Evolutionary conservation across 2,329 filamentous ascomycete species (phyloP).

Genomic region (Fusarium annulatum): DNA sequence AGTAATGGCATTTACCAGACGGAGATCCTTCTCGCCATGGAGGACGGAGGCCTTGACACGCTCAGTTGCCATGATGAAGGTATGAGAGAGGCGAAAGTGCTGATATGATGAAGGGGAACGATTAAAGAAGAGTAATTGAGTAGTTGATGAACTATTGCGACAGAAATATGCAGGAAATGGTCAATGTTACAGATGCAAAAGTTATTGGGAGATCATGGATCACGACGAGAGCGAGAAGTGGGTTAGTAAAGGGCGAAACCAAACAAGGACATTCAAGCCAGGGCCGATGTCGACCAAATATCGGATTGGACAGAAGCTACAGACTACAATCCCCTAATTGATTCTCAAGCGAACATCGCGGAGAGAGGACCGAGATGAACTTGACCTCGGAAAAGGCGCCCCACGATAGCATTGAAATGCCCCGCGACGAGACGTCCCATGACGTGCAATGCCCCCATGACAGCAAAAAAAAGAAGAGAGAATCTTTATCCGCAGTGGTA

Average conservation of each 20-base stretch:
- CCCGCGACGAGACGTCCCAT: conserved; percentile 26
- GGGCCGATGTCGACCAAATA: conserved; percentile 26
- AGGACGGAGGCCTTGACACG: conserved; percentile 64
- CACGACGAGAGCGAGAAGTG: conserved; percentile 22
- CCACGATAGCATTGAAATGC: conserved; percentile 21
- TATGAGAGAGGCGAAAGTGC: not conserved
- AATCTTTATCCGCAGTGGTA: not conserved
- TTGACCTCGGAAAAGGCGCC: conserved; percentile 18
- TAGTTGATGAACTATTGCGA: conserved; percentile 7
- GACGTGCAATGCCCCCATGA: conserved; percentile 33
- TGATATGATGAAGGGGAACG: not conserved
- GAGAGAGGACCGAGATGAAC: conserved; percentile 36
- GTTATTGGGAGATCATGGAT: conserved; percentile 13
- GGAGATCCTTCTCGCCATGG: conserved; percentile 63
- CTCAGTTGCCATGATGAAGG: conserved; percentile 41
- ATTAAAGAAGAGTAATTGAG: not conserved
- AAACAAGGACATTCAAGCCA: conserved; percentile 4
- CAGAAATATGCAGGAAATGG: not conserved
- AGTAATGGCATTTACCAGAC: conserved; percentile 55
- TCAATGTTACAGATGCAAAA: conserved; percentile 1
- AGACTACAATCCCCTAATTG: not conserved
- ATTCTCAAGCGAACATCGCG: conserved; percentile 2
- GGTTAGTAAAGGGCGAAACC: conserved; percentile 20
- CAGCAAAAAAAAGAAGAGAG: conserved; percentile 13
- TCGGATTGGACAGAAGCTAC: not conserved